These are phyloP conservation scores for Carpinus fangiana DNA, from an alignment of 306 rosid genomes.

Conservation along the genomic window DNA sequence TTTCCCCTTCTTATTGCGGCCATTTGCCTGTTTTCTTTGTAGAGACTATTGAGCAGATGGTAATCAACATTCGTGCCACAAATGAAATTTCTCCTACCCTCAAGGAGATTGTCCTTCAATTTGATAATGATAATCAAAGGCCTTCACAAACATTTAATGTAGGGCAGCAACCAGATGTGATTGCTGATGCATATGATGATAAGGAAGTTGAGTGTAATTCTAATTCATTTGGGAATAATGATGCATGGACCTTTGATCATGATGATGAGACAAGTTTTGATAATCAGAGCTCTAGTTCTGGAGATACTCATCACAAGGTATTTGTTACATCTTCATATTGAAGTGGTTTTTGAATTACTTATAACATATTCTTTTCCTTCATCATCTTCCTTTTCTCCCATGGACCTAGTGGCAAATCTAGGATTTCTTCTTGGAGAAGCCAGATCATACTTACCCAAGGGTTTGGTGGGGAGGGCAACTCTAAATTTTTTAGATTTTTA, in stretches of 20 bases:
- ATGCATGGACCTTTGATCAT: neutral
- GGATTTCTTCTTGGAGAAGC: neutral
- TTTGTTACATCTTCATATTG: neutral
- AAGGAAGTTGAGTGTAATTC: conserved; percentile 6
- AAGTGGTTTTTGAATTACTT: neutral
- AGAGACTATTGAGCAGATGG: conserved; percentile 31
- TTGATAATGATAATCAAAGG: conserved; percentile 26
- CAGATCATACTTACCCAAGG: neutral
- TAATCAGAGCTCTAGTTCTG: conserved; percentile 1
- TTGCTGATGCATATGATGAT: neutral
- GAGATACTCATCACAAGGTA: conserved; percentile 13
- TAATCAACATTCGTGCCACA: conserved; percentile 13
- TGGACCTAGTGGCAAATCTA: neutral
- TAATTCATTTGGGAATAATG: neutral
- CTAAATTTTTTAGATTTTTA: neutral
- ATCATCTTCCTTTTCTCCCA: neutral
- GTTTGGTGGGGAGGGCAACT: neutral
- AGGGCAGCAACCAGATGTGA: conserved; percentile 9
- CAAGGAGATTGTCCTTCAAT: conserved; percentile 8
- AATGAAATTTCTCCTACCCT: conserved; percentile 30
- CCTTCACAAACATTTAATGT: conserved; percentile 15
- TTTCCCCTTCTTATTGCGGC: neutral
- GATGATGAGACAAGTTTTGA: conserved; percentile 4
- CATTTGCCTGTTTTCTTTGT: conserved; percentile 1
- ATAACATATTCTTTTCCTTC: neutral